Evolutionary conservation across 176 grass and related monocot genomes (phyloP).

Genomic region (Hyparrhenia diplandra): DNA sequence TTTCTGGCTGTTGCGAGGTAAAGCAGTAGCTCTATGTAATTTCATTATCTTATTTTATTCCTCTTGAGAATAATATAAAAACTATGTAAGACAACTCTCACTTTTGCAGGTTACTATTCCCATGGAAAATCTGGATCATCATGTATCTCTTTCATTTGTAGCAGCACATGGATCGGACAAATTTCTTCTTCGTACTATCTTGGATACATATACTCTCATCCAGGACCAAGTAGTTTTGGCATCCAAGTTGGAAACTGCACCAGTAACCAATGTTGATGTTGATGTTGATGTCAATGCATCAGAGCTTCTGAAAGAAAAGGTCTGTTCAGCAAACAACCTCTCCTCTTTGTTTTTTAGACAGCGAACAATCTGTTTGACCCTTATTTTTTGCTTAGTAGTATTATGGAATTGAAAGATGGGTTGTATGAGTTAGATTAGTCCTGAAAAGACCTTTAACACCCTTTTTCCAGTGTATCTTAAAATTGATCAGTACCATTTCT

Average conservation of each 20-base stretch:
- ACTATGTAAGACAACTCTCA: background rate
- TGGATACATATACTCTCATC: conserved; percentile 65
- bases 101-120: conserved; percentile 76
- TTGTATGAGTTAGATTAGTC: background rate
- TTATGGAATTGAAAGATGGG: background rate
- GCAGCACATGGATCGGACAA: conserved; percentile 85
- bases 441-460: background rate
- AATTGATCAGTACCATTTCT: background rate
- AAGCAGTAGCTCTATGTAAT: background rate
- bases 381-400: conserved; percentile 5
- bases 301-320: conserved; percentile 95
- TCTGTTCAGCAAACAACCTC: background rate
- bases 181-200: conserved; percentile 64
- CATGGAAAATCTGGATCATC: conserved; percentile 61
- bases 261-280: conserved; percentile 46
- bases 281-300: conserved; percentile 48
- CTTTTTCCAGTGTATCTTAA: background rate
- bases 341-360: background rate
- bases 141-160: conserved; percentile 83
- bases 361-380: background rate
- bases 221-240: conserved; percentile 68
- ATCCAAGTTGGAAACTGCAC: conserved; percentile 53
- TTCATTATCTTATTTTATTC: conserved; percentile 4
- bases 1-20: conserved; percentile 98
- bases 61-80: background rate